Conservation (phyloP, 2,329 filamentous ascomycete genomes). For the Xylaria sp. region DNA sequence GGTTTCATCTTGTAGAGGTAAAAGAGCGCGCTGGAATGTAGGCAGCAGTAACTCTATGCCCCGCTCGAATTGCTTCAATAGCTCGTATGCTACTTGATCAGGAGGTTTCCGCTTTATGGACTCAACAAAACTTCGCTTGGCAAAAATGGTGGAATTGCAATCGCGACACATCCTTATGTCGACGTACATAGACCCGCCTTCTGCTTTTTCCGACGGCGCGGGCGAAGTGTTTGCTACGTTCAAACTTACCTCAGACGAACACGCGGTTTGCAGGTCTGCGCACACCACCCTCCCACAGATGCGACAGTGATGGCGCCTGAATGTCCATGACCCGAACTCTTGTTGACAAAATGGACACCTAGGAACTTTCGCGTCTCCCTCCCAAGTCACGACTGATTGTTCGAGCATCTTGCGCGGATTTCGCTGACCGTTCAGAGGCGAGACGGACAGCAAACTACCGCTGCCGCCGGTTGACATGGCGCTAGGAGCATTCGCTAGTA, state of each 20-base stretch:
- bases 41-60: conserved; percentile 86
- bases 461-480: conserved; percentile 60
- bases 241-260: conserved; percentile 85
- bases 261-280: conserved; percentile 83
- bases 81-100: conserved; percentile 84
- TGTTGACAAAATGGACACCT: conserved; percentile 96
- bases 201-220: conserved; percentile 58
- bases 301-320: conserved; percentile 92
- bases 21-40: conserved; percentile 81
- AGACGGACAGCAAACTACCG: conserved; percentile 68
- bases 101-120: conserved; percentile 75
- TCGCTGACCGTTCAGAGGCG: conserved; percentile 73
- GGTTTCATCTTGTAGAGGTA: conserved; percentile 71
- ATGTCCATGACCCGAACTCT: conserved; percentile 92
- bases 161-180: conserved; percentile 94
- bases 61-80: conserved; percentile 85
- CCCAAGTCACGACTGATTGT: conserved; percentile 93
- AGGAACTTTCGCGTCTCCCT: conserved; percentile 83
- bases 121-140: conserved; percentile 79
- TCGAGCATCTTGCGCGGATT: conserved; percentile 84
- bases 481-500: conserved; percentile 80
- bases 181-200: conserved; percentile 64
- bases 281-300: conserved; percentile 95
- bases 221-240: conserved; percentile 71
- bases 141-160: conserved; percentile 73